A percentile compares a stretch with the other conserved stretches of the same genome.
These are phyloP conservation scores for Meripilus lineatus DNA, from an alignment of 1,284 basidiomycete genomes.

Conservation along the genomic window DNA sequence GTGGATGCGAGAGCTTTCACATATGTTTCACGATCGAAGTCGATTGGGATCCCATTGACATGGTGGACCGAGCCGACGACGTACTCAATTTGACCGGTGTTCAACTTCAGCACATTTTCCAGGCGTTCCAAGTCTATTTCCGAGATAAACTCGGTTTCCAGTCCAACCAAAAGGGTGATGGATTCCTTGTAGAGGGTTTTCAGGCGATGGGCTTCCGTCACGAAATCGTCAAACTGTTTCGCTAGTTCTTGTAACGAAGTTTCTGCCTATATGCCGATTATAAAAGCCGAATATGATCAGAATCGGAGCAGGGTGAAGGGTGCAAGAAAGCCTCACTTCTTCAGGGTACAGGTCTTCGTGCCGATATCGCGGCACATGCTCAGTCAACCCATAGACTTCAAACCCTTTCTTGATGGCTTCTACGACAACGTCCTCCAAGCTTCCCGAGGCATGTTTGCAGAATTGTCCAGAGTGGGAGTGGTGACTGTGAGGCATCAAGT, in stretches of 20 bases:
- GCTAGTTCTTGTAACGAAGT: slow-evolving; percentile 44
- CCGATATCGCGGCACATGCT: slow-evolving; percentile 91
- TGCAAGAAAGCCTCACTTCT: slow-evolving; percentile 83
- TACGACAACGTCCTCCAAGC: slow-evolving; percentile 74
- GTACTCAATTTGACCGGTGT: slow-evolving; percentile 70
- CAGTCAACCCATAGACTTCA: slow-evolving; percentile 83
- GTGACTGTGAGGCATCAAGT: slow-evolving; percentile 81
- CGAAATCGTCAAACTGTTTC: slow-evolving; percentile 62
- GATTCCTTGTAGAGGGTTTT: slow-evolving; percentile 51
- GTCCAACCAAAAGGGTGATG: slow-evolving; percentile 81
- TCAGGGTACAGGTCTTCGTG: slow-evolving; percentile 87
- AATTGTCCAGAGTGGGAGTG: slow-evolving; percentile 98
- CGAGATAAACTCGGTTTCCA: slow-evolving; percentile 92
- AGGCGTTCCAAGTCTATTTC: slow-evolving; percentile 60
- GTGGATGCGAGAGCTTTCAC: slow-evolving; percentile 46
- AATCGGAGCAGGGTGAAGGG: not conserved
- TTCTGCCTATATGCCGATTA: slow-evolving; percentile 35
- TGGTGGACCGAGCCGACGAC: slow-evolving; percentile 95
- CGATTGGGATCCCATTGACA: slow-evolving; percentile 84
- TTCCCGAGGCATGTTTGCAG: slow-evolving; percentile 83
- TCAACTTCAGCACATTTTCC: slow-evolving; percentile 38
- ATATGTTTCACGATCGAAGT: slow-evolving; percentile 82
- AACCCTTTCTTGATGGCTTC: slow-evolving; percentile 81
- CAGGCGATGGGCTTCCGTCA: slow-evolving; percentile 75
- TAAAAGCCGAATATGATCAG: slow-evolving; percentile 3